phyloP scores from a whole-genome alignment of 1,139 yeast genomes.

The Eremothecium sinecaudum region DNA sequence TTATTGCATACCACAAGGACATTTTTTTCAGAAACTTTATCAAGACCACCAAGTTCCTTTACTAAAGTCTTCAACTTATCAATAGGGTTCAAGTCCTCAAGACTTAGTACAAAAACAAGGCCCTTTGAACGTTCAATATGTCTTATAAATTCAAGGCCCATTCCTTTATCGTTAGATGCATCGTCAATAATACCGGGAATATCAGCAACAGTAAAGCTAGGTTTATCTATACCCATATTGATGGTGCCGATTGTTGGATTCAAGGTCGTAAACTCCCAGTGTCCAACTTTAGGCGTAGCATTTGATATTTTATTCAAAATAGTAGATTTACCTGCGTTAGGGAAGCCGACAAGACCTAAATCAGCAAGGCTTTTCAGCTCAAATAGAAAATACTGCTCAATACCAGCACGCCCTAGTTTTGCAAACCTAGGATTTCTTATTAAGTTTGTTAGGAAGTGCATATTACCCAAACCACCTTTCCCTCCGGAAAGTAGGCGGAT shows the following conservation, averaged over 20 bases:
- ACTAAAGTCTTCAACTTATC: conserved; percentile 53
- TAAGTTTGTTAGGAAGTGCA: conserved; percentile 79
- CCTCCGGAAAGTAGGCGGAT: conserved; percentile 75
- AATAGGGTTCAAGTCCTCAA: conserved; percentile 55
- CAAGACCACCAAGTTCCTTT: conserved; percentile 65
- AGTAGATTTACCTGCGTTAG: conserved; percentile 94
- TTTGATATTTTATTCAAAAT: conserved; percentile 77
- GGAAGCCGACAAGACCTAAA: conserved; percentile 85
- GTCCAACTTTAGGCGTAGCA: conserved; percentile 87
- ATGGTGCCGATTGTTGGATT: conserved; percentile 91
- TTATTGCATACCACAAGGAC: conserved; percentile 81
- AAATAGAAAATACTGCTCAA: conserved; percentile 59
- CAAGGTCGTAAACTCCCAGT: conserved; percentile 93
- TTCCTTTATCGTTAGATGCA: conserved; percentile 75
- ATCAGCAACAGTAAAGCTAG: conserved; percentile 88
- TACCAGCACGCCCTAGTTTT: conserved; percentile 64
- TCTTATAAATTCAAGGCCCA: conserved; percentile 86
- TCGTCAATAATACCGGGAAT: conserved; percentile 93
- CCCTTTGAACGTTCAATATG: conserved; percentile 91
- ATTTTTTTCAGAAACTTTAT: conserved; percentile 37
- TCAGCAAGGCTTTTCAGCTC: conserved; percentile 87
- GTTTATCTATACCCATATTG: conserved; percentile 51
- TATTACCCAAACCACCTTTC: conserved; percentile 88
- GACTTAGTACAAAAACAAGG: conserved; percentile 72
- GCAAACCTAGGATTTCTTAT: conserved; percentile 86